A percentile compares a stretch with the other conserved stretches of the same genome.
Evolutionary conservation across 176 grass and related monocot species (phyloP).

Genomic region (Secale cereale): DNA sequence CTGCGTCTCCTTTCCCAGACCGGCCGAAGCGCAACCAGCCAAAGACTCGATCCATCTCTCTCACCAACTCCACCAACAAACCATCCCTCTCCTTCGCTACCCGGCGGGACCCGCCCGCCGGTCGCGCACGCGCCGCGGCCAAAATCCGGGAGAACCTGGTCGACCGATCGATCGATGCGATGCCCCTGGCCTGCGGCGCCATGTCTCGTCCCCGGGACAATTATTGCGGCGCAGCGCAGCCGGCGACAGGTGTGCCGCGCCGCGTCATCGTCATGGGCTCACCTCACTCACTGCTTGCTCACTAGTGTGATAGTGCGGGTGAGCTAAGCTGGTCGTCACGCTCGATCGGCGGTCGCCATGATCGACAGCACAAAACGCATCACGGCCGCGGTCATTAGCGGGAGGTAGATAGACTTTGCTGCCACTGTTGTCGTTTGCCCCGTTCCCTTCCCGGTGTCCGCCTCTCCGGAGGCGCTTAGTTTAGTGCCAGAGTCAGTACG

Average conservation of each 20-base stretch:
- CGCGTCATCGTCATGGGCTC: neutral
- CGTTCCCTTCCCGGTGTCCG: constrained; percentile 17
- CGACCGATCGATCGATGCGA: neutral
- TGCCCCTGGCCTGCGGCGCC: neutral
- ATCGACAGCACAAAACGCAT: neutral
- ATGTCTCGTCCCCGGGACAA: neutral
- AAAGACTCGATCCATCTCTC: neutral
- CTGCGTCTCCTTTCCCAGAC: neutral
- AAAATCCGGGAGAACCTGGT: neutral
- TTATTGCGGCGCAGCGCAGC: constrained; percentile 23
- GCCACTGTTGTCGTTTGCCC: constrained; percentile 36
- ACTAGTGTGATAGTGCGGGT: neutral
- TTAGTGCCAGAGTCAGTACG: neutral
- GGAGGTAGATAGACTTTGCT: neutral
- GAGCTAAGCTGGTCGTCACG: neutral
- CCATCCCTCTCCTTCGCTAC: neutral
- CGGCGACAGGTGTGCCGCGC: neutral
- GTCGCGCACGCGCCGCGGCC: neutral
- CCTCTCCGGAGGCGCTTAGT: neutral
- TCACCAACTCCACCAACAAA: constrained; percentile 33
- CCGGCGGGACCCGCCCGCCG: neutral
- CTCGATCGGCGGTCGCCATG: neutral
- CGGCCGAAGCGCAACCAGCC: neutral
- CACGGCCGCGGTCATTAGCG: neutral
- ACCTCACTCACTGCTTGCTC: too few relatives aligned